Base-by-base conservation (phyloP, 148 eudicot species). In the Hydrangea macrophylla region DNA sequence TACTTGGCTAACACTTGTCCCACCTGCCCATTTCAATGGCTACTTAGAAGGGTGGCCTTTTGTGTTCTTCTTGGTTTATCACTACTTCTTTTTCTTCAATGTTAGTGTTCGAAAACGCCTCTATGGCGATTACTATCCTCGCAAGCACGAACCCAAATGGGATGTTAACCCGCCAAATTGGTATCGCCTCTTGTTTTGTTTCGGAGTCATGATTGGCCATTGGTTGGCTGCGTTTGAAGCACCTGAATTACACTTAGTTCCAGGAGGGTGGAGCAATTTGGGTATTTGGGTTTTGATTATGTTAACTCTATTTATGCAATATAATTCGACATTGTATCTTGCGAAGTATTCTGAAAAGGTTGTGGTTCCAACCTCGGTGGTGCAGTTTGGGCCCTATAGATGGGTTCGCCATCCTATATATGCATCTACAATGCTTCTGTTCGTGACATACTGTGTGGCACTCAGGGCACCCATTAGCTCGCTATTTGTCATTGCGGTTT, bases 181-280 rank as follows among this genome's bases (percentile, higher is more conserved):
- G 86, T 73, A 75, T 27, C 73, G 72, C 37, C 51, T 76, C 22
- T 62, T 88, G 76, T 93, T 93, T 56, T 65, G 75, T 67, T 65
- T 32, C 31, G 96, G 87, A 24, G 87, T 88, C 6, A 65, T 71
- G 77, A 69, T 70, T 70, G 91, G 82, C 20, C 98, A 93, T 69
- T 93, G 94, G 90, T 76, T 90, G 48, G 96, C 95, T 0, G 98
- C 98, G 31, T 85, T 84, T 44, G 98, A 93, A 75, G 98, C 86
- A 25, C 85, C 89, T 0, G 96, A 90, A 65, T 76, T 93, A 70
- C 93, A 88, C 25, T 84, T 84, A 11, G 53, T 88, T 31, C 87
- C 92, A 0, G 98, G 96, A 22, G 98, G 98, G 17, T 84, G 90
- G 92, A 84, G 70, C 65, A 90, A 88, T 60, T 11, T 83, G n/a